These are phyloP conservation scores for Przewalskia tangutica DNA, from an alignment of 257 asterid genomes.

Conservation along the genomic window DNA sequence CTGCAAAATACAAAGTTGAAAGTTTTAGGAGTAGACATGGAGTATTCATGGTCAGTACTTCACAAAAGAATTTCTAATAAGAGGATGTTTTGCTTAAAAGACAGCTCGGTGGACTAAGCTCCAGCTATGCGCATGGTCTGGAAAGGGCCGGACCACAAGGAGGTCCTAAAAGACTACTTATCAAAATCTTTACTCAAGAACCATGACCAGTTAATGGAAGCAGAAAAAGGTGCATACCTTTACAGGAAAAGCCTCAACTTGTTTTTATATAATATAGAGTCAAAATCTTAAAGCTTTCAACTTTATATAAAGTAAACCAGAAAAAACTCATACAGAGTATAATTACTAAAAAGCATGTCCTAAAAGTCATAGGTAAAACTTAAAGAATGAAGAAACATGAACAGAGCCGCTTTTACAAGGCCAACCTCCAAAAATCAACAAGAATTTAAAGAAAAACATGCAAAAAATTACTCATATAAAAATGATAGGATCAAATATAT, in stretches of 20 bases:
- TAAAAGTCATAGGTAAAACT: too few species aligned
- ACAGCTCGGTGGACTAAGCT: too few species aligned
- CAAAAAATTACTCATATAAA: too few species aligned
- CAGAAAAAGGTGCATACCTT: neutral
- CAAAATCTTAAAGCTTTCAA: neutral
- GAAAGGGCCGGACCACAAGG: too few species aligned
- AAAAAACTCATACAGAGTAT: neutral
- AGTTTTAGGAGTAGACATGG: neutral
- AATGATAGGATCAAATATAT: neutral
- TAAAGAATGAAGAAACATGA: neutral
- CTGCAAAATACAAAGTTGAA: neutral
- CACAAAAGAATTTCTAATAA: too few species aligned
- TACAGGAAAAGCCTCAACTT: neutral
- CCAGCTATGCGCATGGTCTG: too few species aligned
- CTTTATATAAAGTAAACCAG: neutral
- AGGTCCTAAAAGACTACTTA: neutral
- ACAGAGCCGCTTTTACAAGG: neutral
- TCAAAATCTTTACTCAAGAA: too few species aligned
- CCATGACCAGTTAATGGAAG: neutral
- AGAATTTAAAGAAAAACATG: too few species aligned
- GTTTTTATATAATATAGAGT: neutral
- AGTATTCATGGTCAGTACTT: too few species aligned
- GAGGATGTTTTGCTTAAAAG: neutral
- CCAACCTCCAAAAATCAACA: neutral
- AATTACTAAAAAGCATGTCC: too few species aligned